Conservation (phyloP, 139 green algal species). For the Micractinium conductrix region DNA sequence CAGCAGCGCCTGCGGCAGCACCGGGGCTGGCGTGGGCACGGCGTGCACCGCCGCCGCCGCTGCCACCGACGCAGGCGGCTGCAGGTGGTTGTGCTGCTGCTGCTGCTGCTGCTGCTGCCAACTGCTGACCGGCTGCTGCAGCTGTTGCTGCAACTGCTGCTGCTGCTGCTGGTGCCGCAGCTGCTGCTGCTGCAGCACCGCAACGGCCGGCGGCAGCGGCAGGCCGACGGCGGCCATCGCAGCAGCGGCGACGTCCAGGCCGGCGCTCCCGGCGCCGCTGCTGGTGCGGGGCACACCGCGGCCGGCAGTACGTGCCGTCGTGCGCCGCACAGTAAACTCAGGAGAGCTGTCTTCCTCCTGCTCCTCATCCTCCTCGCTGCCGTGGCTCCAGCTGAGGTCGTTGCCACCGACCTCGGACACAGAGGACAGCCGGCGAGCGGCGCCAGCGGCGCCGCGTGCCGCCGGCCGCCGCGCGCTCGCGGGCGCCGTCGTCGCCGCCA, state of each 20-base stretch:
- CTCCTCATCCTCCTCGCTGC: constrained; percentile 8
- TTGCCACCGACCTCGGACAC: background rate
- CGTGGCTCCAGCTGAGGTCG: background rate
- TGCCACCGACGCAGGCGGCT: background rate
- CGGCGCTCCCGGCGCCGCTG: background rate
- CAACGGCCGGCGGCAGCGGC: background rate
- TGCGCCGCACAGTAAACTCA: constrained; percentile 20
- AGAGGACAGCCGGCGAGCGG: constrained; percentile 10
- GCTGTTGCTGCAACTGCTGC: background rate
- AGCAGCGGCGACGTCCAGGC: background rate
- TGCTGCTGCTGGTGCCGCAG: constrained; percentile 15
- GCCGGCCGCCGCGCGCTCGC: background rate
- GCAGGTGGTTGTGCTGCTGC: constrained; percentile 28
- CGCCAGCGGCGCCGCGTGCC: background rate
- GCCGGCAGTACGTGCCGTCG: constrained; percentile 17
- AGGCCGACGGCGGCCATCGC: background rate
- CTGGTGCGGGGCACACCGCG: background rate
- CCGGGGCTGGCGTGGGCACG: background rate
- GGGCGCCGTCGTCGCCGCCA: background rate
- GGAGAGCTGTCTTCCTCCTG: constrained; percentile 1
- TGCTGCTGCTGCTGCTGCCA: background rate
- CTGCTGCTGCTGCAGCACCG: background rate
- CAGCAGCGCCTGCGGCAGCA: constrained; percentile 26
- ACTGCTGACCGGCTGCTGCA: background rate
- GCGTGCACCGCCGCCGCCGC: background rate